Percentiles rank a stretch among this genome's conserved stretches.
Conservation (phyloP, 2,329 filamentous ascomycete genomes). For the Thelonectria rubi region DNA sequence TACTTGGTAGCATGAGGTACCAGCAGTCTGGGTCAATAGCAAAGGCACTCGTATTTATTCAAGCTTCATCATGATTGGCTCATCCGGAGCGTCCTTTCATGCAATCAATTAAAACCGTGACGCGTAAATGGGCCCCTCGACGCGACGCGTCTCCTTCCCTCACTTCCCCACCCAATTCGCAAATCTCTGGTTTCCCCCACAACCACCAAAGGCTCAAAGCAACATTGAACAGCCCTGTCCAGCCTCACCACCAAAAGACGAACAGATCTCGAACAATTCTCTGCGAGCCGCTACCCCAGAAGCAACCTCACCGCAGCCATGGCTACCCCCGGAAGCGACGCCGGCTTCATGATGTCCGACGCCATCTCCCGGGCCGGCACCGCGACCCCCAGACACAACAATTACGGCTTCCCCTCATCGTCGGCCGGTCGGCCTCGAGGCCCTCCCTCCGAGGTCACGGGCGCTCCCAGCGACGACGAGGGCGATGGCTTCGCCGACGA, state of each 20-base stretch:
- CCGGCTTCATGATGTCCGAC: slow-evolving; percentile 67
- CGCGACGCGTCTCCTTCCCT: slow-evolving; percentile 45
- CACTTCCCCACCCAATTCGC: slow-evolving; percentile 26
- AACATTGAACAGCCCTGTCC: not conserved
- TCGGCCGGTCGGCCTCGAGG: slow-evolving; percentile 63
- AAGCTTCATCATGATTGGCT: no score
- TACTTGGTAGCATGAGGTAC: no score
- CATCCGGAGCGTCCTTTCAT: slow-evolving; percentile 23
- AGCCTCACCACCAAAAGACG: not conserved
- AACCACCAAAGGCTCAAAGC: no score
- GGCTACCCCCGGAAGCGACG: slow-evolving; percentile 62
- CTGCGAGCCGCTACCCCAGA: not conserved
- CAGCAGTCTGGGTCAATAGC: no score
- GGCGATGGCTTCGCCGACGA: slow-evolving; percentile 71
- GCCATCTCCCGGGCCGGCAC: slow-evolving; percentile 54
- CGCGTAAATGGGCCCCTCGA: slow-evolving; percentile 40
- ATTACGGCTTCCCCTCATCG: slow-evolving; percentile 58
- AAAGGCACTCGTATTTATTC: no score
- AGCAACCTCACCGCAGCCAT: slow-evolving; percentile 43
- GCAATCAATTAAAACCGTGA: slow-evolving; percentile 54
- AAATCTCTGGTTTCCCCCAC: slow-evolving; percentile 37
- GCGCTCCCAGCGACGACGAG: slow-evolving; percentile 67
- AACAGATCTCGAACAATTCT: not conserved
- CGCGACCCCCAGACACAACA: slow-evolving; percentile 55
- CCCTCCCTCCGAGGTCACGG: slow-evolving; percentile 70